Evolutionary conservation across 208 protist species (phyloP).

Genomic region (Trypanosoma congolense): DNA sequence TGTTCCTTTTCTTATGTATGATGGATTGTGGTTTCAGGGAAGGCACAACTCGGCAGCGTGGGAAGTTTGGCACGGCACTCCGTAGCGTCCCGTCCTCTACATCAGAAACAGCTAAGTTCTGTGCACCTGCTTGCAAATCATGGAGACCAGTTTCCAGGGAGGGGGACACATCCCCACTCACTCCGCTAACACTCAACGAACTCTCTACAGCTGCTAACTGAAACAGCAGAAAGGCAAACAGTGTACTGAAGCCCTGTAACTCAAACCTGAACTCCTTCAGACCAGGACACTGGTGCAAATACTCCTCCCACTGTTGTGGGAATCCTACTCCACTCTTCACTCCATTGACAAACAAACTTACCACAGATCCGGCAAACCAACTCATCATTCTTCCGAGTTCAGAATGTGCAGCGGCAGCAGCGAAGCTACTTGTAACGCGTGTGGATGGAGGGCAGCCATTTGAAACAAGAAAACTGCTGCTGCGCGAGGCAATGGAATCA

Average conservation of each 20-base stretch:
- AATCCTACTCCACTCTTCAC: slow-evolving; percentile 43
- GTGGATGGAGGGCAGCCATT: slow-evolving; percentile 28
- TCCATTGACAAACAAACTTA: slow-evolving; percentile 46
- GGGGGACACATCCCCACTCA: not conserved
- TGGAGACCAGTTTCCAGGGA: not conserved
- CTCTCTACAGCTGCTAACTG: slow-evolving; percentile 38
- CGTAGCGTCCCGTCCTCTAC: too few relatives aligned
- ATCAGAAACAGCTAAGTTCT: too few relatives aligned
- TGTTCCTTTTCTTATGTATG: not conserved
- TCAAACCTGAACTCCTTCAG: slow-evolving; percentile 48
- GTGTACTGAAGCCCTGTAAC: slow-evolving; percentile 64
- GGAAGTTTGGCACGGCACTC: too few relatives aligned
- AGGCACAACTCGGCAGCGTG: too few relatives aligned
- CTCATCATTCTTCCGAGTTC: slow-evolving; percentile 52
- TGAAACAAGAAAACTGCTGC: slow-evolving; percentile 15
- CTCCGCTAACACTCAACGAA: slow-evolving; percentile 1
- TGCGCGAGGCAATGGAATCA: not conserved
- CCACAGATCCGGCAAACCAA: slow-evolving; percentile 42
- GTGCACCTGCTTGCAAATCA: too few relatives aligned
- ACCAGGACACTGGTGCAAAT: slow-evolving; percentile 15
- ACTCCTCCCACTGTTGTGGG: slow-evolving; percentile 50
- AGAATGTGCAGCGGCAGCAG: slow-evolving; percentile 53
- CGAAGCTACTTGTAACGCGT: slow-evolving; percentile 51
- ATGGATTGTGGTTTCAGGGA: too few relatives aligned
- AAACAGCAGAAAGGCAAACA: slow-evolving; percentile 55